Evolutionary conservation across 768 basidiomycete species (phyloP).

Genomic region (Panaeolus papilionaceus): DNA sequence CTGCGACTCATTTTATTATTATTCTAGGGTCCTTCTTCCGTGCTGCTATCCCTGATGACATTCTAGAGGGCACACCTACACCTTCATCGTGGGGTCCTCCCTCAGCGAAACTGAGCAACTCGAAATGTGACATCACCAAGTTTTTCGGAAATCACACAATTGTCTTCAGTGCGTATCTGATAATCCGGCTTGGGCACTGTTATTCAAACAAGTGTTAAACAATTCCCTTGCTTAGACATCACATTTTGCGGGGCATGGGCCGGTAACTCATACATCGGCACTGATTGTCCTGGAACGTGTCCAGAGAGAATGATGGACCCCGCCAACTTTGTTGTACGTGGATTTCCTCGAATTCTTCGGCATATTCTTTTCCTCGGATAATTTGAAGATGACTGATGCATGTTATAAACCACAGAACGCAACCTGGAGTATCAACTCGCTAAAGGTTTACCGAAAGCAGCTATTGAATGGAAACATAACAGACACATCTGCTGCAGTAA

Average conservation of each 20-base stretch:
- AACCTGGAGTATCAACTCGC: constrained; percentile 80
- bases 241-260: constrained; percentile 91
- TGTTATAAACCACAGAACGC: constrained; percentile 61
- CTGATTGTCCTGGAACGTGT: constrained; percentile 78
- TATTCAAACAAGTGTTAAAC: neutral
- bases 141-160: constrained; percentile 76
- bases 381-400: neutral
- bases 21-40: constrained; percentile 82
- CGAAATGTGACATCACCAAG: constrained; percentile 60
- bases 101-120: constrained; percentile 64
- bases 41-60: constrained; percentile 74
- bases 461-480: constrained; percentile 11
- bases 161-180: constrained; percentile 65
- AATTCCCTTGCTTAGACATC: constrained; percentile 61
- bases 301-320: constrained; percentile 65
- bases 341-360: neutral
- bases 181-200: constrained; percentile 28
- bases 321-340: constrained; percentile 70
- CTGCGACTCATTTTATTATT: constrained; percentile 15
- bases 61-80: constrained; percentile 63
- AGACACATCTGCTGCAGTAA: constrained; percentile 5
- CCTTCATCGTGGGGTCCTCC: constrained; percentile 76
- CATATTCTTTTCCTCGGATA: constrained; percentile 3
- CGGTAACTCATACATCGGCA: constrained; percentile 76
- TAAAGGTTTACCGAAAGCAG: constrained; percentile 77